Evolutionary conservation across 768 basidiomycete genomes (phyloP).

Genomic region (Rhodotorula paludigena): DNA sequence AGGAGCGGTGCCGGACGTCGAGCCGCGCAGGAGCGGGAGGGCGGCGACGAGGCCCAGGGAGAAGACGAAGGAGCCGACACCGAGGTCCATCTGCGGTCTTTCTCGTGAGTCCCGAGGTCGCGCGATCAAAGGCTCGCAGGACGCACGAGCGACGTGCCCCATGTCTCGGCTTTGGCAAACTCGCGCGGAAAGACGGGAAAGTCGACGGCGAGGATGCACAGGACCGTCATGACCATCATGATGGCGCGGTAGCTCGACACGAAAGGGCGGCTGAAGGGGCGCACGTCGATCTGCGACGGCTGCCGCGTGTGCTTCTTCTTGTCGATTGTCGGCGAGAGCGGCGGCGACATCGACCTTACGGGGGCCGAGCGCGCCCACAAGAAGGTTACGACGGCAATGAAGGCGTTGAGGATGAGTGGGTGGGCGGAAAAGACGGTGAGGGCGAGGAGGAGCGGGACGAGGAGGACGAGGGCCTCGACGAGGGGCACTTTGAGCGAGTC

Average conservation of each 20-base stretch:
- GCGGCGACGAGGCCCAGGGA: constrained; percentile 91
- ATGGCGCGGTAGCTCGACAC: constrained; percentile 84
- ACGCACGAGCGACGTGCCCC: constrained; percentile 83
- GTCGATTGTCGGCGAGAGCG: constrained; percentile 14
- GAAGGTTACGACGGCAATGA: constrained; percentile 45
- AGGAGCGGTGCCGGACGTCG: not conserved
- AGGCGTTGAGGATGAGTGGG: constrained; percentile 55
- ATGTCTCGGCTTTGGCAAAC: constrained; percentile 88
- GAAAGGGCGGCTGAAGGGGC: constrained; percentile 59
- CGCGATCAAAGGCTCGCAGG: not conserved
- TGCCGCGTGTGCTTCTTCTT: not conserved
- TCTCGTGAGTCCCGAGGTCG: not conserved
- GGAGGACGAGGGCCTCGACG: constrained; percentile 62
- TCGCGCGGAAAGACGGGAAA: constrained; percentile 84
- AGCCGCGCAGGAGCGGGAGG: constrained; percentile 66
- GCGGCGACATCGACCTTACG: not conserved
- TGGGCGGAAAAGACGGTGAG: constrained; percentile 68
- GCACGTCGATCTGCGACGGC: not conserved
- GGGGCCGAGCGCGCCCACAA: not conserved
- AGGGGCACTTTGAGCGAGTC: constrained; percentile 44
- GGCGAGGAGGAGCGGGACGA: constrained; percentile 71
- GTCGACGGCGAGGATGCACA: constrained; percentile 91
- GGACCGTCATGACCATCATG: constrained; percentile 87
- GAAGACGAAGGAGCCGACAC: constrained; percentile 95
- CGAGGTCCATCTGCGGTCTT: constrained; percentile 79